Evolutionary conservation across 164 flowering plant species (phyloP), one percentile per base, ranked within the genome.

Genomic region (Umbellularia californica): DNA sequence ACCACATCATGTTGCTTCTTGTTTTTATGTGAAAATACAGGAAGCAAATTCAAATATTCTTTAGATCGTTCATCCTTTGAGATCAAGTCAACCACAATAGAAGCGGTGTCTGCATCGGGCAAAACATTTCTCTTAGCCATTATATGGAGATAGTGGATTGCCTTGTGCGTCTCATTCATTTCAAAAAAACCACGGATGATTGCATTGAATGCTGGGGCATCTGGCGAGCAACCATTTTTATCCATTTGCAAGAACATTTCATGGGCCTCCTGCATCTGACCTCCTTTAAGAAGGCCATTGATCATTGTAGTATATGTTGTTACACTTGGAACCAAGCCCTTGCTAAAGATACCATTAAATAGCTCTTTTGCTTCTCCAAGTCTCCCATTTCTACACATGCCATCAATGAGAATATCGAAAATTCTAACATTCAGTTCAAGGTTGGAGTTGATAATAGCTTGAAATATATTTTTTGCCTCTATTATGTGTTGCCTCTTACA

Each of bases 221-320:
- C 9, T 65, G 75, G 75, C 17, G 30, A 24, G 30, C 14, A 64
- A 15, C 69, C 35, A 24, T 25, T 25, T 23, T 73, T 10, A 64
- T 73, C 69, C 75, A 73, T 73, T 50, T 27, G n/a, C 19, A n/a
- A 15, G 70, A 70, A 25, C 50, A 75, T 22, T 14, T 70, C 47
- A 25, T 24, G 5, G 3, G 69, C 77, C 13, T 75, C 73, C 35
- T 69, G 50, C 73, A 75, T 13, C 30, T 23, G 17, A 25, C 73
- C 72, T 60, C 27, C 72, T n/a, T 27, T 55, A 35, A 50, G 28
- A 74, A 74, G 72, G 51, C 67, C 66, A 74, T 14, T 17, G 24
- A 68, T 70, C 27, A 75, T 12, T 35, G 50, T 41, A 47, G 69
- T 47, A 41, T 58, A 70, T 24, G 68, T 35, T 25, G 58, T 70